A percentile compares a stretch with the other conserved stretches of the same genome.
Evolutionary conservation across 208 protist genomes (phyloP).

Genomic region (Leishmania guyanensis): DNA sequence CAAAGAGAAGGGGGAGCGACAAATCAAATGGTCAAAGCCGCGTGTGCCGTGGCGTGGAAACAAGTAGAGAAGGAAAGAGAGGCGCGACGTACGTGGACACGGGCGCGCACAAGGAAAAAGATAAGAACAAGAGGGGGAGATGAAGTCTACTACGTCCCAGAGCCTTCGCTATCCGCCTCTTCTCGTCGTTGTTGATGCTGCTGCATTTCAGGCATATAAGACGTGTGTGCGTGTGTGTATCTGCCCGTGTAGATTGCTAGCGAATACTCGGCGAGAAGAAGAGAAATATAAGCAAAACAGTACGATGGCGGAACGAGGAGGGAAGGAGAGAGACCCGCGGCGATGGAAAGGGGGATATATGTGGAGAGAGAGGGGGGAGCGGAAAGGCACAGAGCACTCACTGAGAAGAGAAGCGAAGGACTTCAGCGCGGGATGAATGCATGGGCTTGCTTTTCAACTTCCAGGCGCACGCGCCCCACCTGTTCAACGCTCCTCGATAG

Average conservation of each 20-base stretch:
- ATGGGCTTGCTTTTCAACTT: not conserved
- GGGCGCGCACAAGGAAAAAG: no score
- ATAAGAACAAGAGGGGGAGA: not conserved
- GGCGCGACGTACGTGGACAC: not conserved
- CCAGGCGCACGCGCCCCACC: not conserved
- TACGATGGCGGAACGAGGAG: not conserved
- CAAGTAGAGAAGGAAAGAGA: not conserved
- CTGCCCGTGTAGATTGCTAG: no score
- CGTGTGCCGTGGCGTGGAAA: no score
- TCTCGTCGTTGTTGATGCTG: not conserved
- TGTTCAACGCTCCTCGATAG: not conserved
- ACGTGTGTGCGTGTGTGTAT: not conserved
- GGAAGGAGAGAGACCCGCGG: not conserved
- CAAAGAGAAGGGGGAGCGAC: not conserved
- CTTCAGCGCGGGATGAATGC: not conserved
- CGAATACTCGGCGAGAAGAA: not conserved
- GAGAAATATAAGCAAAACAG: not conserved
- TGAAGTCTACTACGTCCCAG: not conserved
- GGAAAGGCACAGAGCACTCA: not conserved
- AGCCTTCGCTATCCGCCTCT: not conserved
- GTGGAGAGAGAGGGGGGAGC: not conserved
- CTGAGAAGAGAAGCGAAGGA: not conserved
- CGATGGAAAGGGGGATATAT: not conserved
- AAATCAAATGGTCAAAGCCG: no score
- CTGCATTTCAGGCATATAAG: not conserved